phyloP scores from a whole-genome alignment of 2,329 filamentous ascomycete genomes.

The Zymoseptoria ardabiliae region DNA sequence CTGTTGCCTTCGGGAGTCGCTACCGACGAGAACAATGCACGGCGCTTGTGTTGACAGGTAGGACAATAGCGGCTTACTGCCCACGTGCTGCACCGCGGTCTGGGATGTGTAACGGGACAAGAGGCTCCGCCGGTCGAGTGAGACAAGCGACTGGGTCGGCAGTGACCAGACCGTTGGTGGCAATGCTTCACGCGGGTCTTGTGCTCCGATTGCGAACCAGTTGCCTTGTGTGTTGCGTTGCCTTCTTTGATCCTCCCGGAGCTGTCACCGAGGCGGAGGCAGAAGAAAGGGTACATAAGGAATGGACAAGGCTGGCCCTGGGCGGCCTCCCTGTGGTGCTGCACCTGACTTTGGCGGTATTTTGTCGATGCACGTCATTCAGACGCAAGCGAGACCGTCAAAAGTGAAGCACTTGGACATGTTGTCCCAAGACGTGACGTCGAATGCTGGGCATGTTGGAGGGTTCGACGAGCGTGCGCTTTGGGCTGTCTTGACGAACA shows the following conservation, averaged over 20 bases:
- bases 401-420: neutral
- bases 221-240: neutral
- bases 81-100: neutral
- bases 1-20: neutral
- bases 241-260: neutral
- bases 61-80: neutral
- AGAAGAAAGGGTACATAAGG: neutral
- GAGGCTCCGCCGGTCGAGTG: neutral
- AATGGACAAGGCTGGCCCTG: neutral
- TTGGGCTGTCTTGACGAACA: too few relatives aligned
- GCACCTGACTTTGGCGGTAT: neutral
- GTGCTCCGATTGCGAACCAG: neutral
- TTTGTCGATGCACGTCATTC: too few relatives aligned
- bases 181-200: neutral
- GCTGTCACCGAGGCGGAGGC: neutral
- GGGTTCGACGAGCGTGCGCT: too few relatives aligned
- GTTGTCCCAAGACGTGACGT: too few relatives aligned
- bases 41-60: neutral
- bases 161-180: neutral
- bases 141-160: neutral
- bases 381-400: too few relatives aligned
- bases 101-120: neutral
- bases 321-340: neutral
- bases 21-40: neutral
- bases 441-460: too few relatives aligned